These are phyloP conservation scores for Stephania cephalantha DNA, from an alignment of 164 flowering plant species.

Conservation along the genomic window DNA sequence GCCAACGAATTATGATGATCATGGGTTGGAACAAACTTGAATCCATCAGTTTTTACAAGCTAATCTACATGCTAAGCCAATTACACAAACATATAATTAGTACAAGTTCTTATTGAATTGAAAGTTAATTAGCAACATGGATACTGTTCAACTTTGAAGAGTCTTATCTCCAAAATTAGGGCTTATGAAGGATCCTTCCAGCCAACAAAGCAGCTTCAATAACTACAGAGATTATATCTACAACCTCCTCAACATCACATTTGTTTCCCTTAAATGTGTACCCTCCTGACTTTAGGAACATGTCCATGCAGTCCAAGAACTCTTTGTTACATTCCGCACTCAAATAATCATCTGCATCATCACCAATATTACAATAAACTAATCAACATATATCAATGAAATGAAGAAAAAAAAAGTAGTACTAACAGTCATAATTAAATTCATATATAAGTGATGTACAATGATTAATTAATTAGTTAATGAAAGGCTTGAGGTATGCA, in stretches of 20 bases:
- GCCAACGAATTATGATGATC: too few species aligned
- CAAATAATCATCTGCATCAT: conserved; percentile 58
- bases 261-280: conserved; percentile 55
- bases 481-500: too few species aligned
- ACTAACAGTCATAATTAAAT: too few species aligned
- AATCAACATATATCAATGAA: too few species aligned
- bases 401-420: background rate
- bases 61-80: background rate
- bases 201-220: conserved; percentile 80
- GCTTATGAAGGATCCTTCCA: conserved; percentile 53
- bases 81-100: background rate
- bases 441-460: too few species aligned
- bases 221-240: conserved; percentile 50
- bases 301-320: conserved; percentile 49
- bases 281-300: conserved; percentile 35
- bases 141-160: too few species aligned
- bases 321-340: conserved; percentile 67
- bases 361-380: background rate
- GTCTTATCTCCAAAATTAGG: conserved; percentile 12
- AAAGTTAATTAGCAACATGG: background rate
- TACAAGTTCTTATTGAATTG: background rate
- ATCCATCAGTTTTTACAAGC: background rate
- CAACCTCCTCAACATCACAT: conserved; percentile 49
- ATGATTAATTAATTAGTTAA: too few species aligned
- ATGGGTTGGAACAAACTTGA: background rate